Evolutionary conservation across 2,329 filamentous ascomycete species (phyloP).

Genomic region (Neophaeococcomyces mojaviensis): DNA sequence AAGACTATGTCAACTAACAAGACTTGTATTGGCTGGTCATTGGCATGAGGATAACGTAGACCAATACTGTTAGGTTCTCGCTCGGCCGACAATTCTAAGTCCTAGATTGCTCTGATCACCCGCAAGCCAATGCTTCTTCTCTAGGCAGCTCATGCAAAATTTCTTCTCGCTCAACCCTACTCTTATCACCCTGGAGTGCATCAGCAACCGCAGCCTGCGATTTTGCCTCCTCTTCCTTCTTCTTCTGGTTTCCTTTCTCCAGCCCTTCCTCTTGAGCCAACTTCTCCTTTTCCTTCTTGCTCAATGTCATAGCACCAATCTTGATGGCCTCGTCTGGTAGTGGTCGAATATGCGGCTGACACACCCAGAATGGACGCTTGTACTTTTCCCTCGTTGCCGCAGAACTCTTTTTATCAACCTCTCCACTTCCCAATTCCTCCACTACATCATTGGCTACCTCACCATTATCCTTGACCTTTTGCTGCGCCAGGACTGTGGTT

Average conservation of each 20-base stretch:
- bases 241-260: neutral
- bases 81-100: too few species aligned
- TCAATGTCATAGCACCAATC: slow-evolving; percentile 67
- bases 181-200: too few species aligned
- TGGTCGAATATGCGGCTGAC: slow-evolving; percentile 77
- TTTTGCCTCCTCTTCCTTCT: too few species aligned
- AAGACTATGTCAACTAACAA: too few species aligned
- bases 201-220: too few species aligned
- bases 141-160: too few species aligned
- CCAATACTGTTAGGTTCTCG: too few species aligned
- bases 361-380: slow-evolving; percentile 80
- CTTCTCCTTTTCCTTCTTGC: slow-evolving; percentile 49
- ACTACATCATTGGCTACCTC: slow-evolving; percentile 23
- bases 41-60: too few species aligned
- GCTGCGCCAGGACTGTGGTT: slow-evolving; percentile 21
- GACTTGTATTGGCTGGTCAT: too few species aligned
- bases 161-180: too few species aligned
- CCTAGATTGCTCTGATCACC: too few species aligned
- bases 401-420: slow-evolving; percentile 28
- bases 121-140: too few species aligned
- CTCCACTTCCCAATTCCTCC: neutral
- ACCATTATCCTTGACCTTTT: slow-evolving; percentile 54
- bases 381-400: slow-evolving; percentile 62
- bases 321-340: slow-evolving; percentile 79
- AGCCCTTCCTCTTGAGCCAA: slow-evolving; percentile 1